These are phyloP conservation scores for Rhododendron henanense DNA, from an alignment of 148 eudicot species.

Conservation along the genomic window DNA sequence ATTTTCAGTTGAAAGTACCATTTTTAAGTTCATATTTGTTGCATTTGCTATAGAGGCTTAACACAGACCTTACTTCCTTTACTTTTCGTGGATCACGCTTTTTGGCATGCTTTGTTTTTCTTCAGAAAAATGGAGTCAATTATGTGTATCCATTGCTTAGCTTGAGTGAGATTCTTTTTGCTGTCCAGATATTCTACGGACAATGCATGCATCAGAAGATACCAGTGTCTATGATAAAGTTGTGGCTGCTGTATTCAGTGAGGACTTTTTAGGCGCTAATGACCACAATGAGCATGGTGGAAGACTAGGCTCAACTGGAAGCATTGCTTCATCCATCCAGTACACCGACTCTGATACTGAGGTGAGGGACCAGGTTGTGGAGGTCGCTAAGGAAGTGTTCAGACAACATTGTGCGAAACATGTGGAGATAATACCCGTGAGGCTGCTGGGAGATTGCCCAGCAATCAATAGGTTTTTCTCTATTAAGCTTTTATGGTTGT, in stretches of 20 bases:
- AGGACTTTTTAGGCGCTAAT: constrained; percentile 56
- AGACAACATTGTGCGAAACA: constrained; percentile 79
- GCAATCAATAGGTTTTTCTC: constrained; percentile 49
- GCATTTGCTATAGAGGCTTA: neutral
- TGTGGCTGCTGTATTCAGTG: constrained; percentile 75
- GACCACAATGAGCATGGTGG: constrained; percentile 43
- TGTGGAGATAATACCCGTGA: constrained; percentile 72
- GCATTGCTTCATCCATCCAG: constrained; percentile 43
- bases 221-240: constrained; percentile 82
- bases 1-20: neutral
- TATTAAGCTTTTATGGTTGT: constrained; percentile 3
- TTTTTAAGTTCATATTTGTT: neutral
- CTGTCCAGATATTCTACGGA: constrained; percentile 59
- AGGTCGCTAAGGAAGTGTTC: constrained; percentile 54
- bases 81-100: neutral
- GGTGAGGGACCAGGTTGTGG: constrained; percentile 62
- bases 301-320: constrained; percentile 43
- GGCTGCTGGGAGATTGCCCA: constrained; percentile 52
- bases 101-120: constrained; percentile 2
- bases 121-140: neutral
- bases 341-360: constrained; percentile 63
- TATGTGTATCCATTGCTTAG: neutral
- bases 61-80: neutral
- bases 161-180: constrained; percentile 8
- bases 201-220: constrained; percentile 93